These are phyloP conservation scores for Tricholomella constricta DNA, from an alignment of 768 basidiomycete species.

Conservation along the genomic window DNA sequence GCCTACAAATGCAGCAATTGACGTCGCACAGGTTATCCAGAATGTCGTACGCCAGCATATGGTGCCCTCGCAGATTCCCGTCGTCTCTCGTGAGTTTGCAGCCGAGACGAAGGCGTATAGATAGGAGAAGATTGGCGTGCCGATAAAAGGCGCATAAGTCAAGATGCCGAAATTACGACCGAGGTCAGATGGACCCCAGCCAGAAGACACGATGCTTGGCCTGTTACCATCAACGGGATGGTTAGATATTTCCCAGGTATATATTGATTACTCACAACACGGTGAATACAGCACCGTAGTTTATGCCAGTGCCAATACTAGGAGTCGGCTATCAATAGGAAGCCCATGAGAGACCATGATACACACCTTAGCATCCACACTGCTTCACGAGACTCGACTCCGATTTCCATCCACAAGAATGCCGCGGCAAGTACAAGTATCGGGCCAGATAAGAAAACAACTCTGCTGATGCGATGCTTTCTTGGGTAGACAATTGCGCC, in stretches of 20 bases:
- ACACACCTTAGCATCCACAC: slow-evolving; percentile 74
- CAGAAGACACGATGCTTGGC: slow-evolving; percentile 67
- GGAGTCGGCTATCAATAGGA: slow-evolving; percentile 5
- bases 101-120: slow-evolving; percentile 72
- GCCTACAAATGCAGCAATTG: slow-evolving; percentile 44
- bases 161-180: slow-evolving; percentile 79
- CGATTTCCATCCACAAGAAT: slow-evolving; percentile 57
- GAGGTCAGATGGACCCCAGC: slow-evolving; percentile 71
- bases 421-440: slow-evolving; percentile 49
- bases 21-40: slow-evolving; percentile 44
- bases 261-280: slow-evolving; percentile 52
- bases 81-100: slow-evolving; percentile 43
- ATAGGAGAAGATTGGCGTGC: slow-evolving; percentile 77
- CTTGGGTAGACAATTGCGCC: slow-evolving; percentile 38
- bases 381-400: slow-evolving; percentile 47
- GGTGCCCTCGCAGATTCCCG: slow-evolving; percentile 54
- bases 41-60: slow-evolving; percentile 73
- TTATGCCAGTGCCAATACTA: slow-evolving; percentile 66
- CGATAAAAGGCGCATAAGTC: slow-evolving; percentile 74
- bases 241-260: not conserved
- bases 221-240: slow-evolving; percentile 33
- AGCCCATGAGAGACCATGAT: not conserved
- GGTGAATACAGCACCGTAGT: slow-evolving; percentile 73
- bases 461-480: slow-evolving; percentile 61
- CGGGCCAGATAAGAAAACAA: slow-evolving; percentile 57